phyloP scores from a whole-genome alignment of 1,284 basidiomycete species.

The Cryptococcus wingfieldii region DNA sequence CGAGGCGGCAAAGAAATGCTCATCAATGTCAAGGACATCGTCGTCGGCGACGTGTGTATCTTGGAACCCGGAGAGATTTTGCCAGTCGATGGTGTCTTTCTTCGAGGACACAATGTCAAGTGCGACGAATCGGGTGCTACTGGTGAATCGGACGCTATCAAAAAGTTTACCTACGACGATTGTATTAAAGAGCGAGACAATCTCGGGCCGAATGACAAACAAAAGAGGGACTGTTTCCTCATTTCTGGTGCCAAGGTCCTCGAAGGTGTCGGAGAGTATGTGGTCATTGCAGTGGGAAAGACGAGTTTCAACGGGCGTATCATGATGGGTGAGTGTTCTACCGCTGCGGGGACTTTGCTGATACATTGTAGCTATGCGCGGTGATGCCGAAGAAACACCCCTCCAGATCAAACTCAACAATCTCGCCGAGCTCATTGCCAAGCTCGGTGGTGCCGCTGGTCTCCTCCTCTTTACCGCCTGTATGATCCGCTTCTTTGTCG shows the following conservation, averaged over 20 bases:
- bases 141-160: constrained; percentile 92
- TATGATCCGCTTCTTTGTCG: constrained; percentile 92
- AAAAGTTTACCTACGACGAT: constrained; percentile 77
- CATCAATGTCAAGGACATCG: constrained; percentile 79
- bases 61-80: constrained; percentile 94
- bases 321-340: constrained; percentile 74
- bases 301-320: constrained; percentile 93
- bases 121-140: constrained; percentile 97
- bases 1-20: constrained; percentile 74
- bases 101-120: constrained; percentile 86
- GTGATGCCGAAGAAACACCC: constrained; percentile 60
- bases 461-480: constrained; percentile 74
- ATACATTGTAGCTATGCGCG: constrained; percentile 33
- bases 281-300: constrained; percentile 85
- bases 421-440: constrained; percentile 91
- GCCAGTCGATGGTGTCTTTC: constrained; percentile 91
- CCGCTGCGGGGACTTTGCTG: background rate
- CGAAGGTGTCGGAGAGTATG: constrained; percentile 90
- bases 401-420: constrained; percentile 89
- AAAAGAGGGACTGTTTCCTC: constrained; percentile 86
- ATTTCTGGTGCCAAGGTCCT: constrained; percentile 91
- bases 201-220: constrained; percentile 39
- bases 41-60: constrained; percentile 88
- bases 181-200: constrained; percentile 56
- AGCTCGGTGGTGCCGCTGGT: constrained; percentile 78